Conservation (phyloP, 2,329 filamentous ascomycete species). For the Aspergillus calidoustus region DNA sequence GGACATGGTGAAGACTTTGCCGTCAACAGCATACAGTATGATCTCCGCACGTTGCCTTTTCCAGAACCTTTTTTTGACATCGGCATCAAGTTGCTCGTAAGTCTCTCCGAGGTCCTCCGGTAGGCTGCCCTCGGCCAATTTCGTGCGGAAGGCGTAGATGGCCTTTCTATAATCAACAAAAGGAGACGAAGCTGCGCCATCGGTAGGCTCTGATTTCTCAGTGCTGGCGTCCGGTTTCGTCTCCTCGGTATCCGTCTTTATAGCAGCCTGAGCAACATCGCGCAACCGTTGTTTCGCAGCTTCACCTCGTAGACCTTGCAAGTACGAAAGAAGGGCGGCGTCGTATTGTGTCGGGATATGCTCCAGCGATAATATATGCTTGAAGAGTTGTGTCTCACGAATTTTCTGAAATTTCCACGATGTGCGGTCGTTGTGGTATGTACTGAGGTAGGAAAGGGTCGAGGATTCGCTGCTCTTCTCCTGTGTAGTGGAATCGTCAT, state of each 20-base stretch:
- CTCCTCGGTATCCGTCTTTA: slow-evolving; percentile 46
- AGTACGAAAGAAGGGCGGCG: slow-evolving; percentile 73
- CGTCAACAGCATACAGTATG: slow-evolving; percentile 40
- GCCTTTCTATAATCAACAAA: slow-evolving; percentile 52
- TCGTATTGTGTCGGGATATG: slow-evolving; percentile 73
- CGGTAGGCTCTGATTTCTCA: background rate
- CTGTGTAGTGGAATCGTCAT: slow-evolving; percentile 17
- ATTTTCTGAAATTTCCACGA: slow-evolving; percentile 98
- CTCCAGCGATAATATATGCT: slow-evolving; percentile 75
- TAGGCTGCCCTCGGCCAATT: slow-evolving; percentile 32
- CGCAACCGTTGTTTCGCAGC: slow-evolving; percentile 68
- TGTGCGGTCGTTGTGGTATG: slow-evolving; percentile 71
- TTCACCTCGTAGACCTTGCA: slow-evolving; percentile 76
- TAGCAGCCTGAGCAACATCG: slow-evolving; percentile 66
- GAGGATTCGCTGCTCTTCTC: slow-evolving; percentile 47
- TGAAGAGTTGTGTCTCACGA: slow-evolving; percentile 81
- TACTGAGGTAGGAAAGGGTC: slow-evolving; percentile 75
- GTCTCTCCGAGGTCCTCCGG: slow-evolving; percentile 29
- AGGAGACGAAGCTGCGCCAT: slow-evolving; percentile 18
- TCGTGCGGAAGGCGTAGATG: slow-evolving; percentile 53
- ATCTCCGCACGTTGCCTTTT: slow-evolving; percentile 45
- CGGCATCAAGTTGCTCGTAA: slow-evolving; percentile 30
- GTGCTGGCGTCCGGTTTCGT: slow-evolving; percentile 10
- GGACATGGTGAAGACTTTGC: slow-evolving; percentile 33
- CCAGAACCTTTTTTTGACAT: slow-evolving; percentile 35